Evolutionary conservation across 176 grass and related monocot species (phyloP).

Genomic region (Juncus inflexus): DNA sequence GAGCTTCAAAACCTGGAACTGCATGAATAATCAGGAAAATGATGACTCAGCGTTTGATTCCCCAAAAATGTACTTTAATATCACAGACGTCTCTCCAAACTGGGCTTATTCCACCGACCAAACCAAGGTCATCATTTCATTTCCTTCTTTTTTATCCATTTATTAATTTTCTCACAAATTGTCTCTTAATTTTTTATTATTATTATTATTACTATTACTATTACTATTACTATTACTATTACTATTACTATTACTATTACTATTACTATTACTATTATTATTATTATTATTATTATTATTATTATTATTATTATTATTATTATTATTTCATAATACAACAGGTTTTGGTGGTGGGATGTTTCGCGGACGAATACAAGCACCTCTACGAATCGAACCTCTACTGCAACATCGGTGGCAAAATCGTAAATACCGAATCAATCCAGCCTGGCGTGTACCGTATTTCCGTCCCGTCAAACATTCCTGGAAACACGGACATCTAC

Average conservation of each 20-base stretch:
- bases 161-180: too few relatives aligned
- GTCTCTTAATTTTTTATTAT: too few relatives aligned
- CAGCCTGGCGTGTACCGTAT: slow-evolving; percentile 75
- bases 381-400: slow-evolving; percentile 41
- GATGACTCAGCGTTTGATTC: neutral
- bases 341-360: slow-evolving; percentile 67
- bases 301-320: too few relatives aligned
- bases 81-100: slow-evolving; percentile 73
- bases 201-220: too few relatives aligned
- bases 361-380: slow-evolving; percentile 54
- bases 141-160: slow-evolving; percentile 1
- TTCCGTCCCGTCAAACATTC: slow-evolving; percentile 38
- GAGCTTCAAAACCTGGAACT: too few relatives aligned
- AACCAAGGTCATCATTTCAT: slow-evolving; percentile 58
- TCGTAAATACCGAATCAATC: slow-evolving; percentile 47
- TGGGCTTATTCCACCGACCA: slow-evolving; percentile 76
- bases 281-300: too few relatives aligned
- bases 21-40: too few relatives aligned
- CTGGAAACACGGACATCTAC: slow-evolving; percentile 67
- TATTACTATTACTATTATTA: too few relatives aligned
- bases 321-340: slow-evolving; percentile 18
- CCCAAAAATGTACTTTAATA: slow-evolving; percentile 36
- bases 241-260: too few relatives aligned
- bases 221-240: too few relatives aligned
- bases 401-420: slow-evolving; percentile 58